Percentiles rank a stretch among this genome's conserved stretches.
These are phyloP conservation scores for Neolentinus lepideus DNA, from an alignment of 1,284 basidiomycete genomes.

Conservation along the genomic window DNA sequence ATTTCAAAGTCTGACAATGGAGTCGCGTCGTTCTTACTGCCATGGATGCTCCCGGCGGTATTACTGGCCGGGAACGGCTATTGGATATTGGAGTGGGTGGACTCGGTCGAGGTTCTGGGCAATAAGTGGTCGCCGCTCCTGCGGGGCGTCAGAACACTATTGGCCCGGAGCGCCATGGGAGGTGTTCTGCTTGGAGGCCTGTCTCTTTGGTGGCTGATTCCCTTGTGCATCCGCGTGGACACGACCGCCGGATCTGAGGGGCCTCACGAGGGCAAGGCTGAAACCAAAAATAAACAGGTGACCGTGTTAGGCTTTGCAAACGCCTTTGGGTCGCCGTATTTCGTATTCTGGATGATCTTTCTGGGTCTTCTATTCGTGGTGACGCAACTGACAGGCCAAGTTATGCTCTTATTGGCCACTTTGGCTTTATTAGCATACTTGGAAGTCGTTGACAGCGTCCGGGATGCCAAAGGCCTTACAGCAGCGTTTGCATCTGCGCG, in stretches of 20 bases:
- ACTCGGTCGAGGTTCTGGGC: slow-evolving; percentile 43
- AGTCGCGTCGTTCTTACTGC: slow-evolving; percentile 58
- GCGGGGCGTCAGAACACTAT: slow-evolving; percentile 46
- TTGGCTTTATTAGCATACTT: slow-evolving; percentile 66
- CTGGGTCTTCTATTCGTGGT: slow-evolving; percentile 63
- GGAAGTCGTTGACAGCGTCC: slow-evolving; percentile 74
- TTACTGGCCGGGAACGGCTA: slow-evolving; percentile 54
- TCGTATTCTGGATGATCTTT: slow-evolving; percentile 71
- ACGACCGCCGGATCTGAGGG: slow-evolving; percentile 14
- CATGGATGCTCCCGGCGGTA: slow-evolving; percentile 46
- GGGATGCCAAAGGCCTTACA: slow-evolving; percentile 61
- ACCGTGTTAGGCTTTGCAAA: slow-evolving; percentile 86
- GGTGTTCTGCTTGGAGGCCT: slow-evolving; percentile 46
- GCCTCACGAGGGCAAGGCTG: slow-evolving; percentile 7
- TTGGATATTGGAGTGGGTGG: slow-evolving; percentile 80
- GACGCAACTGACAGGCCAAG: slow-evolving; percentile 78
- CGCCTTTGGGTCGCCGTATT: slow-evolving; percentile 81
- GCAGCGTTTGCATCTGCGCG: slow-evolving; percentile 37
- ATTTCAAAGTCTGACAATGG: slow-evolving; percentile 74
- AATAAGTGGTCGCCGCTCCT: slow-evolving; percentile 33
- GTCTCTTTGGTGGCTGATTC: slow-evolving; percentile 62
- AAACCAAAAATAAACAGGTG: slow-evolving; percentile 35
- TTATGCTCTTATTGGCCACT: slow-evolving; percentile 59
- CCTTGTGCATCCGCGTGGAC: slow-evolving; percentile 65
- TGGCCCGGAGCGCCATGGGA: slow-evolving; percentile 54